Evolutionary conservation across 139 green algal genomes (phyloP).

Genomic region (Trebouxia sp.): DNA sequence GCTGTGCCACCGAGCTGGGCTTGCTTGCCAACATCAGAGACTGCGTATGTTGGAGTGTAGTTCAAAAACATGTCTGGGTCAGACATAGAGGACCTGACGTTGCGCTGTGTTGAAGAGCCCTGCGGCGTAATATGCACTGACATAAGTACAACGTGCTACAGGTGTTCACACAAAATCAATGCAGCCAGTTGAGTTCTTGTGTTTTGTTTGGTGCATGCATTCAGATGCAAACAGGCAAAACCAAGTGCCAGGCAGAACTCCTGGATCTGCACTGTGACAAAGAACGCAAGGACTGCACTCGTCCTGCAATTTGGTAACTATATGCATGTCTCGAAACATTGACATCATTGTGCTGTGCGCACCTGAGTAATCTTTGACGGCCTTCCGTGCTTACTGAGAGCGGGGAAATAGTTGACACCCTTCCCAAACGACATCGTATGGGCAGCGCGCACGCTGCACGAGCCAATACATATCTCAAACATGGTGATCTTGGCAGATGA

Average conservation of each 20-base stretch:
- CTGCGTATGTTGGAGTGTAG: neutral
- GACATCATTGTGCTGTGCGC: no score
- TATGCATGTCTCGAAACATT: no score
- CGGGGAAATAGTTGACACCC: constrained; percentile 17
- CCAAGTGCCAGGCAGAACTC: no score
- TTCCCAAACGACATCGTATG: constrained; percentile 1
- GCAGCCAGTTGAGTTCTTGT: no score
- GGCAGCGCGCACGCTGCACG: neutral
- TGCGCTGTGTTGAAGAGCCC: neutral
- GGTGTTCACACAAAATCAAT: no score
- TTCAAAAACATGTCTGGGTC: constrained; percentile 26
- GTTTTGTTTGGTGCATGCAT: no score
- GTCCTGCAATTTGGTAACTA: no score
- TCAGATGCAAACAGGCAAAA: no score
- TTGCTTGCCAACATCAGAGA: neutral
- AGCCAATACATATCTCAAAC: neutral
- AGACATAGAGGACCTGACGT: neutral
- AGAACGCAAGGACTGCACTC: no score
- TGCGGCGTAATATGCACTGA: neutral
- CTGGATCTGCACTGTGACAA: no score
- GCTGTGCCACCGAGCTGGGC: neutral
- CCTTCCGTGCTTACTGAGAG: constrained; percentile 10
- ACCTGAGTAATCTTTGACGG: neutral
- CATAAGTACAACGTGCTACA: no score
- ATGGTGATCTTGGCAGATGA: no score